Evolutionary conservation across 2,329 filamentous ascomycete genomes (phyloP), one percentile per base, ranked within the genome.

Genomic region (Ceratocystis harringtonii): DNA sequence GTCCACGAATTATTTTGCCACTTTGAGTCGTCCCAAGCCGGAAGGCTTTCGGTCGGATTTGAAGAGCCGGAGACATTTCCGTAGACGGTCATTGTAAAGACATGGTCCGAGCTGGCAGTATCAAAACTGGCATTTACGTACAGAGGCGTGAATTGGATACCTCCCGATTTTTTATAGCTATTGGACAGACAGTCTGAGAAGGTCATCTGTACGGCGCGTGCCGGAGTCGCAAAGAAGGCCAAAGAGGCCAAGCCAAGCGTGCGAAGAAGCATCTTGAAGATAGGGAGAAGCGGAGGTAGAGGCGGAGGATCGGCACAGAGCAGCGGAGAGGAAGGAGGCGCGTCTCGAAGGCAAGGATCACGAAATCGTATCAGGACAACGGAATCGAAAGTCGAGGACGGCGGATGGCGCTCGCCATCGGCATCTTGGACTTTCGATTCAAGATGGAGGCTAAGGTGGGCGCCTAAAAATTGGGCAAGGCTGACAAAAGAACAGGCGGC

Each of bases 111-210:
- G 68, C 81, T 76, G 15, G 77, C 74, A 32, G 81, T 79, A 70
- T 90, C 81, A 77, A 95, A 95, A 22, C 77, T 76, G 66, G 89
- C 92, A 71, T 89, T 85, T 66, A 94, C 83, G 70, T 82, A 85
- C 44, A 86, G 74, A 2, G 94, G 92, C 12, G 84, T 79, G 78
- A 92, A 96, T 77, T 96, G 91, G 41, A 97, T 80, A 68, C 81
- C 81, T 44, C 77, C 74, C 15, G 87, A 82, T 7, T 79, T 71
- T 66, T 84, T 78, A 72, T 87, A 81, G 63, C 81, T 80, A 67
- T 81, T 78, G 61, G 79, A 75, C 36, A 96, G 80, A 76, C 92
- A 99, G 76, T 96, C 95, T n/a, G 87, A 80, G 75, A 95, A 94
- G 66, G 84, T 79, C 68, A 96, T 77, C 70, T 85, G 83, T 57